phyloP scores from a whole-genome alignment of 2,329 filamentous ascomycete genomes.

The Verticillium albo-atrum region DNA sequence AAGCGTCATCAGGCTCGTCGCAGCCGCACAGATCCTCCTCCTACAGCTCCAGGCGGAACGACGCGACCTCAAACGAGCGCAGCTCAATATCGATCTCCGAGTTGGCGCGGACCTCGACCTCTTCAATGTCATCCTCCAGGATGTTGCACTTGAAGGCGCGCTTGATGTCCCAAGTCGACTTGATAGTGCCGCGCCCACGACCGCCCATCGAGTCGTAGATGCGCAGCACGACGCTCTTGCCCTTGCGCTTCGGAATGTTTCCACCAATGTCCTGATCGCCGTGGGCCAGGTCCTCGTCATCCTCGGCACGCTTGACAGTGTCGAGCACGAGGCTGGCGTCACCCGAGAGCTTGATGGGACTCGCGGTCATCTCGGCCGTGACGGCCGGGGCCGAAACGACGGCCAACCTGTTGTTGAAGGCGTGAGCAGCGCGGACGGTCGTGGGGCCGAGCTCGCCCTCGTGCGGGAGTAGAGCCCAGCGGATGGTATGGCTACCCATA shows the following conservation, averaged over 20 bases:
- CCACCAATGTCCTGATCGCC: slow-evolving; percentile 60
- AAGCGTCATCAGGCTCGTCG: slow-evolving; percentile 3
- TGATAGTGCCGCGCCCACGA: slow-evolving; percentile 65
- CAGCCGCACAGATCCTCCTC: slow-evolving; percentile 11
- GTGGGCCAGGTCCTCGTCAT: slow-evolving; percentile 62
- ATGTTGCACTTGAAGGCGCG: slow-evolving; percentile 80
- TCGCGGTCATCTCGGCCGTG: slow-evolving; percentile 21
- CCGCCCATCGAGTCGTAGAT: slow-evolving; percentile 90
- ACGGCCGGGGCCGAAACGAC: slow-evolving; percentile 37
- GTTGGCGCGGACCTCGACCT: slow-evolving; percentile 44
- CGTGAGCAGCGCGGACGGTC: slow-evolving; percentile 79
- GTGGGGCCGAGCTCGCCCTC: slow-evolving; percentile 63
- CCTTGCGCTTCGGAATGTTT: slow-evolving; percentile 60
- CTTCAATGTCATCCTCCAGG: slow-evolving; percentile 79
- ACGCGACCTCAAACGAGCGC: slow-evolving; percentile 81
- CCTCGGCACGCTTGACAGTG: slow-evolving; percentile 88
- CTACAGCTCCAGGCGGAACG: slow-evolving; percentile 61
- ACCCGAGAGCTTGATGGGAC: slow-evolving; percentile 63
- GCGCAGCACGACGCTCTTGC: slow-evolving; percentile 75
- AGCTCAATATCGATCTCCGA: slow-evolving; percentile 59
- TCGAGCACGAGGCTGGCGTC: slow-evolving; percentile 72
- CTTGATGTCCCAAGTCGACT: slow-evolving; percentile 65
- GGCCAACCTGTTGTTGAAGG: slow-evolving; percentile 81
- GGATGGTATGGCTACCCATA: slow-evolving; percentile 84
- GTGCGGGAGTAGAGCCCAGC: slow-evolving; percentile 89